These are phyloP conservation scores for Trichoderma asperellum DNA, from an alignment of 2,329 filamentous ascomycete species.

Conservation along the genomic window DNA sequence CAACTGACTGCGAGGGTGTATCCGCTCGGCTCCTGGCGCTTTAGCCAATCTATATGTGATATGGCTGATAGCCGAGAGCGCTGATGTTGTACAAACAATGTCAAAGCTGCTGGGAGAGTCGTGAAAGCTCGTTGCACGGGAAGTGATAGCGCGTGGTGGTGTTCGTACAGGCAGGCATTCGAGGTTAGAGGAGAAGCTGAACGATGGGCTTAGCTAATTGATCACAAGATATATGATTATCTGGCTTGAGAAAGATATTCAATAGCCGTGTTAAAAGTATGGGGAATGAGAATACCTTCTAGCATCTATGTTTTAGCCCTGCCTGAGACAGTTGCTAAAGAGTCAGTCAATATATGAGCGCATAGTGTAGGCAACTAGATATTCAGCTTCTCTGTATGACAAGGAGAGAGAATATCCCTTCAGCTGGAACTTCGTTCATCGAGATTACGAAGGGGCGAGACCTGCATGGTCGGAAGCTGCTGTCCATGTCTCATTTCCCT, in stretches of 20 bases:
- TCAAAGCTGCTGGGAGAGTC: neutral
- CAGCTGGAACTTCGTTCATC: neutral
- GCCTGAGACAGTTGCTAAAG: neutral
- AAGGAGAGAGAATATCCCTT: neutral
- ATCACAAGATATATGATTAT: neutral
- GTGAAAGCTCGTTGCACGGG: constrained; percentile 16
- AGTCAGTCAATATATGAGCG: neutral
- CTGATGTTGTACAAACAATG: constrained; percentile 2
- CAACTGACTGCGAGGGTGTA: neutral
- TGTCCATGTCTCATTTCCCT: constrained; percentile 7
- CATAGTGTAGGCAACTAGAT: neutral
- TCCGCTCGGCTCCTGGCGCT: neutral
- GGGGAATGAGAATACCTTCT: no score
- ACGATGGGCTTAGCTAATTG: neutral
- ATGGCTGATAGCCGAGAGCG: constrained; percentile 11
- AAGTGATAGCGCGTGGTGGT: constrained; percentile 16
- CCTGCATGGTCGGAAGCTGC: neutral
- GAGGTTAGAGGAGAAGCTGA: neutral
- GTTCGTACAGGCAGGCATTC: neutral
- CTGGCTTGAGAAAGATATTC: no score
- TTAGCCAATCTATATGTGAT: constrained; percentile 11
- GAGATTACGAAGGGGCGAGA: neutral
- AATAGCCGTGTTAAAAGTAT: no score
- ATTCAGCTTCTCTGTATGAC: neutral
- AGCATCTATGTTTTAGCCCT: neutral